A percentile compares a stretch with the other conserved stretches of the same genome.
Evolutionary conservation across 2,329 filamentous ascomycete genomes (phyloP).

Genomic region (Pseudogymnoascus sp.): DNA sequence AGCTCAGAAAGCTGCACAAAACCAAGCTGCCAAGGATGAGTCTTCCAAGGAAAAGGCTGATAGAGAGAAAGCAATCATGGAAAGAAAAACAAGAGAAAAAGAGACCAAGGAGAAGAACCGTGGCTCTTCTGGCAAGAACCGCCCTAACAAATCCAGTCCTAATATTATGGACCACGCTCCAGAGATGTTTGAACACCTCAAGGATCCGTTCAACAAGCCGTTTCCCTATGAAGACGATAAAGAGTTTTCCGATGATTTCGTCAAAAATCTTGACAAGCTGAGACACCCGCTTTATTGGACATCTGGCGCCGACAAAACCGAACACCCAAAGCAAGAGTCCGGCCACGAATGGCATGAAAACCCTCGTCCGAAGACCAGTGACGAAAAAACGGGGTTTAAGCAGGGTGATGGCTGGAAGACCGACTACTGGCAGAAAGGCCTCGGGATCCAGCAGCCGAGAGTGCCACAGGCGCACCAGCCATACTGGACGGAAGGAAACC

Average conservation of each 20-base stretch:
- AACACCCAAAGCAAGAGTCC: background rate
- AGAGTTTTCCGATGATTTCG: background rate
- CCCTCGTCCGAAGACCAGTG: background rate
- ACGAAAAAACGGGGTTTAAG: background rate
- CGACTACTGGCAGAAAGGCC: background rate
- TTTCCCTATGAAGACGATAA: background rate
- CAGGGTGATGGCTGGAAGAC: conserved; percentile 2
- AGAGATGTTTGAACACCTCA: background rate
- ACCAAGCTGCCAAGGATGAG: background rate
- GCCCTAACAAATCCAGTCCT: background rate
- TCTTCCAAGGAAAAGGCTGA: background rate
- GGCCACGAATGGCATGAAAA: background rate
- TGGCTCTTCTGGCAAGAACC: too few relatives aligned
- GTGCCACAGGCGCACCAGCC: background rate
- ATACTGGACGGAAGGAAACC: background rate
- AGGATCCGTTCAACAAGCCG: background rate
- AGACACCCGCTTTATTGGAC: background rate
- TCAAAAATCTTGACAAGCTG: background rate
- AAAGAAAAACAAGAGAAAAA: background rate
- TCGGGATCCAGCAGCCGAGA: background rate
- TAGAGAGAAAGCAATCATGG: background rate
- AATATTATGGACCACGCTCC: background rate
- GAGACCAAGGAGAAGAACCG: background rate
- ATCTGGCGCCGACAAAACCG: background rate
- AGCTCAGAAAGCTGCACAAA: background rate